Evolutionary conservation across 768 basidiomycete species (phyloP).

Genomic region (Astraeus odoratus): DNA sequence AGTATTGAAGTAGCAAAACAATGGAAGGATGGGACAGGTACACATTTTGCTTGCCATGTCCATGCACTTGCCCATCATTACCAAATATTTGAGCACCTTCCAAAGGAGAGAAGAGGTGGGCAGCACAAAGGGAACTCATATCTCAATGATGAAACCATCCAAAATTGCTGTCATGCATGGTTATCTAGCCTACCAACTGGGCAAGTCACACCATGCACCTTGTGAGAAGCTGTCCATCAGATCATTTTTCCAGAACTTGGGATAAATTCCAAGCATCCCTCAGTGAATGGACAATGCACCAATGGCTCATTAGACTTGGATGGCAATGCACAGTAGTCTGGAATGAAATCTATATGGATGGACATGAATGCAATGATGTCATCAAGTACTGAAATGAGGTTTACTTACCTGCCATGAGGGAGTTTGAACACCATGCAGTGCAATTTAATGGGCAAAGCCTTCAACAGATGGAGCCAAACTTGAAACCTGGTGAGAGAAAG

Average conservation of each 20-base stretch:
- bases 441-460: neutral
- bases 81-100: constrained; percentile 30
- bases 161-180: neutral
- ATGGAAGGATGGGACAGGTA: constrained; percentile 29
- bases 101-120: constrained; percentile 25
- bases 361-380: constrained; percentile 7
- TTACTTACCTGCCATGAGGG: neutral
- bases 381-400: neutral
- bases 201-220: neutral
- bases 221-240: neutral
- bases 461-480: neutral
- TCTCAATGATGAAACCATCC: neutral
- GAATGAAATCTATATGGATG: constrained; percentile 14
- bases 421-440: neutral
- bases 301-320: constrained; percentile 6
- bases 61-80: constrained; percentile 29
- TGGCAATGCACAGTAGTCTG: constrained; percentile 2
- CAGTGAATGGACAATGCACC: neutral
- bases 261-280: neutral
- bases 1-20: constrained; percentile 31
- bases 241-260: neutral
- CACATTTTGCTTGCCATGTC: constrained; percentile 23
- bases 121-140: neutral
- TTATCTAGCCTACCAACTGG: neutral
- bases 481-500: neutral